Conservation (phyloP, 2,329 filamentous ascomycete genomes). For the Alternaria infectoria region DNA sequence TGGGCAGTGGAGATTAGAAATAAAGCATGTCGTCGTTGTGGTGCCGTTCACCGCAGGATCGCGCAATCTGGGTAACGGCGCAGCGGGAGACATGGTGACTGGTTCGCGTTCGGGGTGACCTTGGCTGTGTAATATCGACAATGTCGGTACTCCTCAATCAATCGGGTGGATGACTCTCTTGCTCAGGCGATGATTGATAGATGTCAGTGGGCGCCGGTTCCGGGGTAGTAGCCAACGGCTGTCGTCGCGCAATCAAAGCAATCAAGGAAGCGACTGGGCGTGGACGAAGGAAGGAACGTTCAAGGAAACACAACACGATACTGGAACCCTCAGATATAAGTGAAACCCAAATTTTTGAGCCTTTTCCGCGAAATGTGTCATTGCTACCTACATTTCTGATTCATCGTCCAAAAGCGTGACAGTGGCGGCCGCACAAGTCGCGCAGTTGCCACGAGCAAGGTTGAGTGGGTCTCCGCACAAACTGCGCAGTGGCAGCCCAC, state of each 20-base stretch:
- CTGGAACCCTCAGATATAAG: not conserved
- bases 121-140: slow-evolving; percentile 24
- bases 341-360: not conserved
- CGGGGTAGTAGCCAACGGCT: slow-evolving; percentile 25
- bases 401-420: not conserved
- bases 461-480: slow-evolving; percentile 24
- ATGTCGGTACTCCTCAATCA: slow-evolving; percentile 7
- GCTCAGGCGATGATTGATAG: slow-evolving; percentile 22
- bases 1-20: slow-evolving; percentile 79
- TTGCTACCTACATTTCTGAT: slow-evolving; percentile 11
- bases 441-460: slow-evolving; percentile 17
- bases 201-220: slow-evolving; percentile 4
- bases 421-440: slow-evolving; percentile 31
- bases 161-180: slow-evolving; percentile 4
- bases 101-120: not conserved
- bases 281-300: slow-evolving; percentile 7
- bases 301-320: not conserved
- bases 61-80: slow-evolving; percentile 16
- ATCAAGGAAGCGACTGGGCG: slow-evolving; percentile 25
- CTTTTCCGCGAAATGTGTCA: slow-evolving; percentile 15
- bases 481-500: slow-evolving; percentile 15
- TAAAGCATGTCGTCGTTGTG: slow-evolving; percentile 64
- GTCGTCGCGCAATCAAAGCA: slow-evolving; percentile 28
- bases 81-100: slow-evolving; percentile 23
- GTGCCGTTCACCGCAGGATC: slow-evolving; percentile 16